Conservation (phyloP, 2,329 filamentous ascomycete species). For the Nemania diffusa region DNA sequence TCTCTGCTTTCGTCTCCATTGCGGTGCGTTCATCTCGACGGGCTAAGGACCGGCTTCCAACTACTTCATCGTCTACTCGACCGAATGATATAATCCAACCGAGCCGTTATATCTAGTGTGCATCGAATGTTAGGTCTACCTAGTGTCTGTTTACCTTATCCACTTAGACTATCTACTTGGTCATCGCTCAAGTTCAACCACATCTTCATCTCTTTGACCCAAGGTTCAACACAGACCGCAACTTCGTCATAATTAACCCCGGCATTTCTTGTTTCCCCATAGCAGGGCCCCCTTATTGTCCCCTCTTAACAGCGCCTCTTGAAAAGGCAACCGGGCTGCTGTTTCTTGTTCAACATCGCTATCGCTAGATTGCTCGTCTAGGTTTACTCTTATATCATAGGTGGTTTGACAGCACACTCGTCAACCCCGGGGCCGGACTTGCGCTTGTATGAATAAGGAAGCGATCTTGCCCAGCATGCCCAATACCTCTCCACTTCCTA, state of each 20-base stretch:
- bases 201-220: conserved; percentile 23
- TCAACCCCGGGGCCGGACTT: neutral
- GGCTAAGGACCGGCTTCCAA: neutral
- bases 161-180: conserved; percentile 27
- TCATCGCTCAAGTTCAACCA: conserved; percentile 20
- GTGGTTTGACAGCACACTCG: neutral
- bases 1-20: conserved; percentile 5
- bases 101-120: conserved; percentile 12
- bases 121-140: conserved; percentile 15
- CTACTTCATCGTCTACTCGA: conserved; percentile 9
- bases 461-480: conserved; percentile 41
- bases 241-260: conserved; percentile 30
- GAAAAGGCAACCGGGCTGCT: conserved; percentile 10
- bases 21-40: neutral
- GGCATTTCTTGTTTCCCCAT: conserved; percentile 27
- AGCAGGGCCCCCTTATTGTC: conserved; percentile 4
- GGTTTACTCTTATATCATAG: neutral
- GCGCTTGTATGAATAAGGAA: conserved; percentile 23
- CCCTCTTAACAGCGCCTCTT: conserved; percentile 11
- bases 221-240: conserved; percentile 34
- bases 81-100: neutral
- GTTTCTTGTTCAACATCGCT: neutral
- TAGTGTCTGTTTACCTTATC: conserved; percentile 19
- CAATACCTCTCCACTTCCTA: conserved; percentile 38
- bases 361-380: neutral